Percentiles rank a stretch among this genome's conserved stretches.
Conservation (phyloP, 2,329 filamentous ascomycete species). For the Cladophialophora psammophila region DNA sequence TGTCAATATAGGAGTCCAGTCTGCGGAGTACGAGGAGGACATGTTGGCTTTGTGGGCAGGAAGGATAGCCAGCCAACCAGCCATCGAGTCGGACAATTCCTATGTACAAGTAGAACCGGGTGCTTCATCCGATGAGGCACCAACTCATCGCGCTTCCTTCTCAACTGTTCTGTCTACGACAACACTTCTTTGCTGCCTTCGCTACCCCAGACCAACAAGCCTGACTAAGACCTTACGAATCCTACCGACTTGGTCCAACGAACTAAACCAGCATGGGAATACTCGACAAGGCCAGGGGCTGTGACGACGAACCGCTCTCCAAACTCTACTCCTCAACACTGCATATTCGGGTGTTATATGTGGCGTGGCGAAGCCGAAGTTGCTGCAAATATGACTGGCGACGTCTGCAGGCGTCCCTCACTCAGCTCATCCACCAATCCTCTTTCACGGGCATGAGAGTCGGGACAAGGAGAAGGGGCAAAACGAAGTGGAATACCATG, state of each 20-base stretch:
- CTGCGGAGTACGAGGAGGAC: not conserved
- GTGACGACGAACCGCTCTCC: not conserved
- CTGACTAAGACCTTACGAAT: not conserved
- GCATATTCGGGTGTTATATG: not conserved
- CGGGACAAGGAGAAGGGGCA: not conserved
- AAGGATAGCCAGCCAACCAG: not conserved
- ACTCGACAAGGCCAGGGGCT: not conserved
- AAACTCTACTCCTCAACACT: too few species aligned
- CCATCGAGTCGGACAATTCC: not conserved
- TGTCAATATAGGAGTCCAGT: not conserved
- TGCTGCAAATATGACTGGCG: not conserved
- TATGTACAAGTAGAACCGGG: not conserved
- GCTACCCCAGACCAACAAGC: not conserved
- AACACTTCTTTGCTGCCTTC: not conserved
- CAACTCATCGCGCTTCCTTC: too few species aligned
- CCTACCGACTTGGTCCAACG: too few species aligned
- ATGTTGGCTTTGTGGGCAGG: not conserved
- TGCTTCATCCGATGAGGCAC: constrained; percentile 6
- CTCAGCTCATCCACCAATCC: constrained; percentile 1
- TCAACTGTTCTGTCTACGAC: too few species aligned
- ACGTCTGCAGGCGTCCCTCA: not conserved
- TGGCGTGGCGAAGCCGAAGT: not conserved
- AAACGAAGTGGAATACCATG: not conserved
- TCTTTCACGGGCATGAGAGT: not conserved
- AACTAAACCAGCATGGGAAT: not conserved